Conservation (phyloP, 2,329 filamentous ascomycete genomes). For the Ophiostoma triangulosporum region DNA sequence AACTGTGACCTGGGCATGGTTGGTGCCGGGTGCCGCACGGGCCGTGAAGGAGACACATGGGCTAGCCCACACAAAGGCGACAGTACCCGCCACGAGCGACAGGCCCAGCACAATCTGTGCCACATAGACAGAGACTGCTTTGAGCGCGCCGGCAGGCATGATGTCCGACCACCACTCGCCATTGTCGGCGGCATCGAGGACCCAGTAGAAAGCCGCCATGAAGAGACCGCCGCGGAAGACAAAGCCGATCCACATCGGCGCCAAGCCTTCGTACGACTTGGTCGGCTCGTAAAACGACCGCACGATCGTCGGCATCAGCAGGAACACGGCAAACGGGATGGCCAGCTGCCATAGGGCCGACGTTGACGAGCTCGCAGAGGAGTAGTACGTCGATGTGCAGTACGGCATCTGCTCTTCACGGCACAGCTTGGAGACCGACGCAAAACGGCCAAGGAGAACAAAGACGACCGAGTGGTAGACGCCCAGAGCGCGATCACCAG, state of each 20-base stretch:
- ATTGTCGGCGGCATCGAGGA: constrained; percentile 78
- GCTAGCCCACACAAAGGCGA: constrained; percentile 73
- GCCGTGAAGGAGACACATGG: constrained; percentile 66
- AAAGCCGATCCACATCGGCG: constrained; percentile 70
- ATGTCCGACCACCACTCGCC: constrained; percentile 56
- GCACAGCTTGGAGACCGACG: constrained; percentile 82
- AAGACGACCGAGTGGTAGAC: constrained; percentile 80
- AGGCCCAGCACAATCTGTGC: constrained; percentile 72
- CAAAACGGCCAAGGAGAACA: constrained; percentile 60
- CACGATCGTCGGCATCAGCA: constrained; percentile 60
- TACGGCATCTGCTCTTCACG: constrained; percentile 98
- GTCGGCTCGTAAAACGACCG: constrained; percentile 72
- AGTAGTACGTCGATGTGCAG: constrained; percentile 91
- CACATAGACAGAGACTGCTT: constrained; percentile 60
- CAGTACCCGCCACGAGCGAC: constrained; percentile 69
- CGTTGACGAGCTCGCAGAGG: constrained; percentile 79
- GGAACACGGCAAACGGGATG: constrained; percentile 62
- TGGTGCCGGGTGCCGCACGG: constrained; percentile 27
- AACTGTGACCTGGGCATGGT: constrained; percentile 52
- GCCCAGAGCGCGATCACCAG: constrained; percentile 58
- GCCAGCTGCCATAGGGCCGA: constrained; percentile 80
- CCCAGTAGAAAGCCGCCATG: constrained; percentile 72
- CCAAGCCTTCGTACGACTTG: constrained; percentile 75
- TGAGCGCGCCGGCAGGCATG: constrained; percentile 47
- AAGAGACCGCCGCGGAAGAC: constrained; percentile 65